Evolutionary conservation across 371 early-diverging fungal species (phyloP), one percentile per base, ranked within the genome.

Genomic region (Dinochytrium kinnereticum): DNA sequence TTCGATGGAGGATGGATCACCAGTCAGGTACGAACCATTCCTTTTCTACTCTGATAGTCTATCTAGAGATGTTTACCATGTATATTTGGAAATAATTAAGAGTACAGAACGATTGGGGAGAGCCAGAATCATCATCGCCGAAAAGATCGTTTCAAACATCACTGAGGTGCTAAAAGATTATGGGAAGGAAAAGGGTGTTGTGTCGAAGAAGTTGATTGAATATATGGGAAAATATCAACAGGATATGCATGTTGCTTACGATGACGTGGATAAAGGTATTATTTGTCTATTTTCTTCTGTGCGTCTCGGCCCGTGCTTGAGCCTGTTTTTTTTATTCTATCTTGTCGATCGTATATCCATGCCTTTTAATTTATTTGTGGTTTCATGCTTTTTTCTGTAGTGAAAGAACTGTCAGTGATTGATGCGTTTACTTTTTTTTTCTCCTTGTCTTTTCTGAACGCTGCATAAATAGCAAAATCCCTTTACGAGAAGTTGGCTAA

Each of bases 401-500:
- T n/a, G n/a, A n/a, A n/a, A n/a, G n/a, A n/a, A n/a, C n/a, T n/a
- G n/a, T n/a, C n/a, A n/a, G 0, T 7, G 37, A 30, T 30, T 30
- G 24, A 28, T 64, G 64, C 28, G 3, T 31, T 21, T 15, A 36
- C n/a, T 19, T 31, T 21, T 34, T 64, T 36, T 64, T 64, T 24
- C 13, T 30, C 34, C 24, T 44, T 44, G 34, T 24, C 28, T 67
- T 15, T 26, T 1, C 17, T 73, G 24, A 44, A 44, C 44, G 7
- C 19, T 13, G 19, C 7, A 44, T 44, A 44, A 7, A 38, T 53
- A 82, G 78, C 70, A 15, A 82, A 78, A 67, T 38, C 71, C 17
- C 31, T 55, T 0, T 85, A 85, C 66, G 85, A 85, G 5, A 83
- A 82, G 71, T 59, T 77, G 0, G 78, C 81, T 2, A 79, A 80